Evolutionary conservation across 2,329 filamentous ascomycete genomes (phyloP).

Genomic region (Monilinia aucupariae): DNA sequence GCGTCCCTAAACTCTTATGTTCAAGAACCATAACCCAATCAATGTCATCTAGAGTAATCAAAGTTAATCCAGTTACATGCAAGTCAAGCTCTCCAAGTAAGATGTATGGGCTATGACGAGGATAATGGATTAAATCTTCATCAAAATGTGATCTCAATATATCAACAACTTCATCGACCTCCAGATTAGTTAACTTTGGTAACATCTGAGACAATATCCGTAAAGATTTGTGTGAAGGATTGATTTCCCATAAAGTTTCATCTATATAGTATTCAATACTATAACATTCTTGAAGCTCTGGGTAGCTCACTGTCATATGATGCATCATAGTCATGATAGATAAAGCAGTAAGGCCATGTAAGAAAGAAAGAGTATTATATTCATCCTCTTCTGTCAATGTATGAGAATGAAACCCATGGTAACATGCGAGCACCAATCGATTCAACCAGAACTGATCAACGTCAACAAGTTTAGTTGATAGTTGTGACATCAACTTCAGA

Average conservation of each 20-base stretch:
- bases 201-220: neutral
- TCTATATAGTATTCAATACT: neutral
- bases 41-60: neutral
- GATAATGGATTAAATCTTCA: neutral
- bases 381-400: neutral
- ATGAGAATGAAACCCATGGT: neutral
- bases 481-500: neutral
- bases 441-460: neutral
- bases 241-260: neutral
- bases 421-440: neutral
- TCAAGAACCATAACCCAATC: neutral
- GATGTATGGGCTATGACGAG: neutral
- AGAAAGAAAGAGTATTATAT: neutral
- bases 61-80: neutral
- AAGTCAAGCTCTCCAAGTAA: neutral
- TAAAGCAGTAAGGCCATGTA: neutral
- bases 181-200: neutral
- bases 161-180: neutral
- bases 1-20: neutral
- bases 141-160: neutral
- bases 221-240: neutral
- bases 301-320: neutral
- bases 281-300: neutral
- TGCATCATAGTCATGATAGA: neutral
- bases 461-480: neutral